Base-by-base conservation (phyloP, 2,329 filamentous ascomycete genomes). In the Xylogone sp. region DNA sequence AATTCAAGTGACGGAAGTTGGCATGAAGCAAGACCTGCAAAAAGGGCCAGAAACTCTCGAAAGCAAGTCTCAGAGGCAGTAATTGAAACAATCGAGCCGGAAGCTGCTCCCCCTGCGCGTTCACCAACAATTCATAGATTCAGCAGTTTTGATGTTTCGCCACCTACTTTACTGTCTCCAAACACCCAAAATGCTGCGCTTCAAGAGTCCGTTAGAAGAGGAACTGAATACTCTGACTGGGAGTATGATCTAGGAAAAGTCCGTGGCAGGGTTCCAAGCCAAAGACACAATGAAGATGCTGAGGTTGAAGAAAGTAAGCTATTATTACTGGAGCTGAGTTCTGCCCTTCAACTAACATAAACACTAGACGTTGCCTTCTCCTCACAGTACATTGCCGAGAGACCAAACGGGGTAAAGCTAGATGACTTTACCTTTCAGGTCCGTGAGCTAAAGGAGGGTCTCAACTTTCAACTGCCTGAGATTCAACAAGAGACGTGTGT, bases 311-410 rank as follows among this genome's bases (percentile, higher is more conserved):
- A 62, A 39, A 62, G 60, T 62, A 54, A 51, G 54, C n/a, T n/a
- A n/a, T n/a, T n/a, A n/a, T n/a, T n/a, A n/a, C n/a, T n/a, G n/a
- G n/a, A n/a, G n/a, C n/a, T n/a, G n/a, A n/a, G n/a, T n/a, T n/a
- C n/a, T n/a, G n/a, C n/a, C n/a, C n/a, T 47, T 21, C 34, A 12
- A 27, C 12, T 48, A 29, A 53, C 13, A 39, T 45, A 20, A 43
- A 39, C 24, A 4, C 3, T n/a, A 62, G 60, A 61, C 7, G 43
- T 62, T 12, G 60, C 60, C 2, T 62, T 57, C 34, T 61, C 60
- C 9, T 34, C 57, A 3, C 18, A 47, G 3, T 59, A 62, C 29
- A 48, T 62, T 18, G 20, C 21, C 27, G 43, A 51, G 2, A 42
- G 46, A 4, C 50, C 48, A 2, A 31, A 43, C 3, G 54, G 54